Evolutionary conservation across 208 protist genomes (phyloP).

Genomic region (Polymyxa betae): DNA sequence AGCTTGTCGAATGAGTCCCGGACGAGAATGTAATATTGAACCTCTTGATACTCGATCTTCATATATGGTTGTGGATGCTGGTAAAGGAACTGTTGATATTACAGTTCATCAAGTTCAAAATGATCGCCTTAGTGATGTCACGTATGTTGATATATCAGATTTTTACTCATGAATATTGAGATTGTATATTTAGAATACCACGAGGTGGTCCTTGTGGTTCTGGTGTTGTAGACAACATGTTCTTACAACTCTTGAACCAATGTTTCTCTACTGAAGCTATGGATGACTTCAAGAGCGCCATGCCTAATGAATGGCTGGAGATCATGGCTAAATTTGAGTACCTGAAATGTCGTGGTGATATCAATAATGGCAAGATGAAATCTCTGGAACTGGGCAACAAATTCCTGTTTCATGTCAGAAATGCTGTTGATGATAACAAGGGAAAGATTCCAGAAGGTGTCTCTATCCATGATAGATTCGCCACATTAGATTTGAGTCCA

Average conservation of each 20-base stretch:
- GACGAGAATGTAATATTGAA: background rate
- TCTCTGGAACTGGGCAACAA: background rate
- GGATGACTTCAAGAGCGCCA: background rate
- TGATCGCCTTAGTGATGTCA: background rate
- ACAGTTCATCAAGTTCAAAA: slow-evolving; percentile 13
- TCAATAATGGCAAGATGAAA: background rate
- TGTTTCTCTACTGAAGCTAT: background rate
- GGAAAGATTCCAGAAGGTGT: background rate
- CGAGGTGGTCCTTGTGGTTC: background rate
- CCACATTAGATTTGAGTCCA: background rate
- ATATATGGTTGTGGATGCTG: slow-evolving; percentile 46
- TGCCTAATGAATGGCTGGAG: background rate
- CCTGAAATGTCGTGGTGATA: background rate
- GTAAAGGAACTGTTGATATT: slow-evolving; percentile 36
- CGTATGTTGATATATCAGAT: background rate
- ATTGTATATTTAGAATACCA: background rate
- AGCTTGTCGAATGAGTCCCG: background rate
- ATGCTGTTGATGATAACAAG: background rate
- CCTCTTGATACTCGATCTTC: background rate
- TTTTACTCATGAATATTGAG: background rate
- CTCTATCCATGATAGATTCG: background rate
- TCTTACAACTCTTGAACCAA: background rate
- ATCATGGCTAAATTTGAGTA: background rate
- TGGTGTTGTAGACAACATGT: background rate
- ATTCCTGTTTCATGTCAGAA: background rate